These are phyloP conservation scores for Trypanosomatidae sp. DNA, from an alignment of 208 protist genomes.

Conservation along the genomic window DNA sequence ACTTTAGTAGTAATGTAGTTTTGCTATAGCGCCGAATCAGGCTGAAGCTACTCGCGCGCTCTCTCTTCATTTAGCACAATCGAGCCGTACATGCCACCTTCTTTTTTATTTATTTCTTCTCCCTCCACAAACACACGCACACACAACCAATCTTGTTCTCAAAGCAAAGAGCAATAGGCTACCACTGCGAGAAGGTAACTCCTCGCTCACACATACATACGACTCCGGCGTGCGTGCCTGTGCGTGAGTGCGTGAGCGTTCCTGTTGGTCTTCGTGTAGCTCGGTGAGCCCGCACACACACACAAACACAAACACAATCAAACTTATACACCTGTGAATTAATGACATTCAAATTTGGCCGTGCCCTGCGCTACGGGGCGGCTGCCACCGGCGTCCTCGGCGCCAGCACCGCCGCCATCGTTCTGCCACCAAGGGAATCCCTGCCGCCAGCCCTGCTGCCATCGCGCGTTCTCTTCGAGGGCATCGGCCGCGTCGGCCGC, in stretches of 20 bases:
- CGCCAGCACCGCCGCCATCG: constrained; percentile 29
- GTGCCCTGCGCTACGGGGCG: constrained; percentile 24
- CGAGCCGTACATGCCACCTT: neutral
- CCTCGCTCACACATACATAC: too few species aligned
- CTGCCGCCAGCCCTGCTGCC: constrained; percentile 63
- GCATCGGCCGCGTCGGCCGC: constrained; percentile 73
- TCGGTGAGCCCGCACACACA: neutral
- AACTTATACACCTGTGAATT: too few species aligned
- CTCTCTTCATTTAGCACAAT: neutral
- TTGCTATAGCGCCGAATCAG: too few species aligned
- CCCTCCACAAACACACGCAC: too few species aligned
- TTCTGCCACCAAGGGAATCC: constrained; percentile 67
- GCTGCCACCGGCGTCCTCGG: constrained; percentile 21
- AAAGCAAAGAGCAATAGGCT: too few species aligned
- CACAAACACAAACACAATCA: too few species aligned
- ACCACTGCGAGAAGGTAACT: too few species aligned
- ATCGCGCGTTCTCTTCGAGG: constrained; percentile 75
- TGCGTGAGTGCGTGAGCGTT: too few species aligned
- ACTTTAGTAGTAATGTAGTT: too few species aligned
- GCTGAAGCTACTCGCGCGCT: neutral
- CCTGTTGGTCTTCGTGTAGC: too few species aligned
- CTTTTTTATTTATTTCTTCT: neutral
- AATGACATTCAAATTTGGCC: constrained; percentile 16
- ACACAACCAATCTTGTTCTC: too few species aligned
- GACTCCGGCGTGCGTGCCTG: too few species aligned